A percentile compares a stretch with the other conserved stretches of the same genome.
phyloP scores from a whole-genome alignment of 2,329 filamentous ascomycete genomes.

The Metarhizium album region DNA sequence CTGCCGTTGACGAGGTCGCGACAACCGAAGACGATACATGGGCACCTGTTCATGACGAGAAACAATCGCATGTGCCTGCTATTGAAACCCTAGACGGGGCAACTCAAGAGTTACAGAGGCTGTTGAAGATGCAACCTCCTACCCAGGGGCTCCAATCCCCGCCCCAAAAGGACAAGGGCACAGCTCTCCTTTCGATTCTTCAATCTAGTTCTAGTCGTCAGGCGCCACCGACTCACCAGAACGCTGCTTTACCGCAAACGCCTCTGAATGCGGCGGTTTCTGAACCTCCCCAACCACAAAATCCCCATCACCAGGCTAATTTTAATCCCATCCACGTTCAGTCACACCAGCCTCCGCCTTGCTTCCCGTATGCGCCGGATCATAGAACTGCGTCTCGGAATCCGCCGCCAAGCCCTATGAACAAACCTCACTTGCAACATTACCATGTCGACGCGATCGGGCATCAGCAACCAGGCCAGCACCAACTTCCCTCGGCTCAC shows the following conservation, averaged over 20 bases:
- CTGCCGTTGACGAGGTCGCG: slow-evolving; percentile 39
- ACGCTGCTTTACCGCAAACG: slow-evolving; percentile 31
- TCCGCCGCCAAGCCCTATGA: slow-evolving; percentile 6
- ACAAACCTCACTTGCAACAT: slow-evolving; percentile 10
- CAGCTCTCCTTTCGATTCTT: slow-evolving; percentile 42
- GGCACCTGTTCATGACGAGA: slow-evolving; percentile 26
- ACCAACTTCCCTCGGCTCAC: slow-evolving; percentile 19
- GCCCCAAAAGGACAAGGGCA: slow-evolving; percentile 33
- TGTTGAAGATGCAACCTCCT: slow-evolving; percentile 45
- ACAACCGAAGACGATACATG: slow-evolving; percentile 55
- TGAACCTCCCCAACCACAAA: slow-evolving; percentile 41
- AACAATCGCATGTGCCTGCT: slow-evolving; percentile 23
- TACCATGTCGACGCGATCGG: slow-evolving; percentile 11
- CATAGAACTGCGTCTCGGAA: slow-evolving; percentile 11
- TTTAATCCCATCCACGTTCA: slow-evolving; percentile 30
- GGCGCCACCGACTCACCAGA: slow-evolving; percentile 9
- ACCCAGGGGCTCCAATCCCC: slow-evolving; percentile 35
- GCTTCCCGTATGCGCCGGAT: slow-evolving; percentile 17
- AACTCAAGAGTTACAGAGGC: slow-evolving; percentile 39
- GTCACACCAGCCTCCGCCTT: slow-evolving; percentile 20
- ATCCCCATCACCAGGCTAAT: slow-evolving; percentile 44
- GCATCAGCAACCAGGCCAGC: slow-evolving; percentile 14
- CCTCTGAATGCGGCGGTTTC: slow-evolving; percentile 42
- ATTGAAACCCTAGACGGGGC: slow-evolving; percentile 40
- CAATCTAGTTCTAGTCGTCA: slow-evolving; percentile 23